A percentile compares a stretch with the other conserved stretches of the same genome.
Conservation (phyloP, 2,329 filamentous ascomycete species). For the Penicillium sp. region DNA sequence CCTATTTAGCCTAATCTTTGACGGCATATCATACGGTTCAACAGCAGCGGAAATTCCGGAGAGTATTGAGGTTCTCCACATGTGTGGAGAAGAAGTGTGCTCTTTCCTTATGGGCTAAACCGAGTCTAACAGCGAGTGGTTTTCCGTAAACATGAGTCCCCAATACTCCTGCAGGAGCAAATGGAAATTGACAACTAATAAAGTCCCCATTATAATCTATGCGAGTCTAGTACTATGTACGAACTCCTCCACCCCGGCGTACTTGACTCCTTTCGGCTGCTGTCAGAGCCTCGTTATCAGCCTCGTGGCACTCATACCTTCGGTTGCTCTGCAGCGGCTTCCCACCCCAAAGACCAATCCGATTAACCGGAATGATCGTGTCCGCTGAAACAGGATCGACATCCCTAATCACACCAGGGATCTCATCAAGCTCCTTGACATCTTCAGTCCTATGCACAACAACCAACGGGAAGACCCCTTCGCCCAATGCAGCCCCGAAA, state of each 20-base stretch:
- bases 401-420: constrained; percentile 17
- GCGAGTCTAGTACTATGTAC: not conserved
- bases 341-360: constrained; percentile 8
- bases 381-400: not conserved
- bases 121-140: not conserved
- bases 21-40: not conserved
- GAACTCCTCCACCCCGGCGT: not conserved
- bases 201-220: too few relatives aligned
- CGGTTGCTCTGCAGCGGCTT: not conserved
- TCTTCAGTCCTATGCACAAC: not conserved
- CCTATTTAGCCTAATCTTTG: not conserved
- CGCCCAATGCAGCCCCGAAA: constrained; percentile 15
- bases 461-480: constrained; percentile 16
- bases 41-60: not conserved
- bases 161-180: too few relatives aligned
- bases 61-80: not conserved
- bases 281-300: constrained; percentile 6
- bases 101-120: not conserved
- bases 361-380: constrained; percentile 1
- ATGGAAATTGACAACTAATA: too few relatives aligned
- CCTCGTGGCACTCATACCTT: constrained; percentile 11
- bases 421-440: constrained; percentile 14
- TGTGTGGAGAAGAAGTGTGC: not conserved
- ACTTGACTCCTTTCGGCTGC: not conserved
- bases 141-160: too few relatives aligned